phyloP scores from a whole-genome alignment of 106 monocot species.

The Apostasia ramifera region DNA sequence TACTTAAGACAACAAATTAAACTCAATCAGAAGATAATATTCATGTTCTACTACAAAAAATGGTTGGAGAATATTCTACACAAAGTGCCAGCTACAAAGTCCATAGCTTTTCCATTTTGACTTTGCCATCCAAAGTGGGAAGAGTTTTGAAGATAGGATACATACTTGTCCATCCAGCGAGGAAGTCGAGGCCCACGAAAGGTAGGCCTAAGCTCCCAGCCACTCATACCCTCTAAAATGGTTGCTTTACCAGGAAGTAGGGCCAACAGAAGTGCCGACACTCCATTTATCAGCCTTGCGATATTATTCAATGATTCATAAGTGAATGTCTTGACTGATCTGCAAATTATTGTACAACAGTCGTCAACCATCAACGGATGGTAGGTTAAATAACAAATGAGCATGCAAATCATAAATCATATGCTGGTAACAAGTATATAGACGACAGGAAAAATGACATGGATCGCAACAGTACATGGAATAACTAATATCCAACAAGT shows the following conservation, averaged over 20 bases:
- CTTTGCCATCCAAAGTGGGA: neutral
- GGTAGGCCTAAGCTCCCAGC: constrained; percentile 91
- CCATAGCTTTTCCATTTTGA: too few species aligned
- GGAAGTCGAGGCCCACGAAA: constrained; percentile 90
- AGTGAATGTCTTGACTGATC: constrained; percentile 97
- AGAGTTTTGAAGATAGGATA: neutral
- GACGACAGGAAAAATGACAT: too few species aligned
- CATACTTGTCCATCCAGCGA: constrained; percentile 98
- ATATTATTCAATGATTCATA: constrained; percentile 95
- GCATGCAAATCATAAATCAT: neutral
- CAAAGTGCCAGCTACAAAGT: too few species aligned
- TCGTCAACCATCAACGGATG: neutral
- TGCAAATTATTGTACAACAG: constrained; percentile 23
- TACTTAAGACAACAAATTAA: too few species aligned
- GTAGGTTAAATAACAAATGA: neutral
- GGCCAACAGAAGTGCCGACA: constrained; percentile 76
- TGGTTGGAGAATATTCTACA: too few species aligned
- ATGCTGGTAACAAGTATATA: too few species aligned
- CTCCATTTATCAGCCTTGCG: constrained; percentile 89
- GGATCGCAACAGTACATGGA: too few species aligned
- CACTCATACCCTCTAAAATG: constrained; percentile 82
- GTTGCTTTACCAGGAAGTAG: constrained; percentile 74
- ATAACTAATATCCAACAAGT: too few species aligned
- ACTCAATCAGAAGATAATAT: too few species aligned
- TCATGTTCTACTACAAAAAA: too few species aligned